Evolutionary conservation across 257 asterid genomes (phyloP), one percentile per base, ranked within the genome.

Genomic region (Linderniella brevidens): DNA sequence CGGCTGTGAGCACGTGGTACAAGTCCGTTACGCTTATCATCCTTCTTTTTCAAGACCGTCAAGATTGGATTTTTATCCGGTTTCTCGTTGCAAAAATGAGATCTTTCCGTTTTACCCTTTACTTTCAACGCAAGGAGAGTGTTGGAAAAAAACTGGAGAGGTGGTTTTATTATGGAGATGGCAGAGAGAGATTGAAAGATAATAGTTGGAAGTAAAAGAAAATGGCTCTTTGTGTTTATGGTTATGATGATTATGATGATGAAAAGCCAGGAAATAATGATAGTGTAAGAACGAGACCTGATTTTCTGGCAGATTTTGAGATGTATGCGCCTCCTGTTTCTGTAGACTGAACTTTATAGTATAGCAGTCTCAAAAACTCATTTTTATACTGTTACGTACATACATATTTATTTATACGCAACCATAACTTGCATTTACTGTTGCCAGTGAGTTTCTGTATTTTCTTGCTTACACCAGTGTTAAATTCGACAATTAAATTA

Each of bases 1-100:
- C 77, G 5, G 86, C 86, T 37, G 86, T 73, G 1, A 79, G 63
- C n/a, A 79, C 92, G 36, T 79, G 82, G 76, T 76, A 79, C 17
- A 79, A 62, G 56, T 73, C 86, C 4, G 58, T 53, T 43, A 50
- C 1, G 0, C 60, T 41, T 47, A 79, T 79, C 92, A 79, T 79
- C 9, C 5, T 42, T 42, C n/a, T 42, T 16, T 42, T 15, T 15
- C 47, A 1, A 42, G 14, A 35, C 13, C 37, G 19, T 44, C 54
- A 52, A 51, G 58, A 13, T 46, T 3, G 54, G 20, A 44, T 35
- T 25, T 25, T 25, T 25, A 25, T 25, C 32, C 32, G 32, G 1
- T 49, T 13, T 32, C 41, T 56, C 49, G 20, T 10, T 0, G 44
- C 47, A 42, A 41, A n/a, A 16, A 53, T 14, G 12, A 37, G 8